Percentiles rank a stretch among this genome's conserved stretches.
Conservation (phyloP, 495 filamentous ascomycete genomes). For the Podospora fimiseda region DNA sequence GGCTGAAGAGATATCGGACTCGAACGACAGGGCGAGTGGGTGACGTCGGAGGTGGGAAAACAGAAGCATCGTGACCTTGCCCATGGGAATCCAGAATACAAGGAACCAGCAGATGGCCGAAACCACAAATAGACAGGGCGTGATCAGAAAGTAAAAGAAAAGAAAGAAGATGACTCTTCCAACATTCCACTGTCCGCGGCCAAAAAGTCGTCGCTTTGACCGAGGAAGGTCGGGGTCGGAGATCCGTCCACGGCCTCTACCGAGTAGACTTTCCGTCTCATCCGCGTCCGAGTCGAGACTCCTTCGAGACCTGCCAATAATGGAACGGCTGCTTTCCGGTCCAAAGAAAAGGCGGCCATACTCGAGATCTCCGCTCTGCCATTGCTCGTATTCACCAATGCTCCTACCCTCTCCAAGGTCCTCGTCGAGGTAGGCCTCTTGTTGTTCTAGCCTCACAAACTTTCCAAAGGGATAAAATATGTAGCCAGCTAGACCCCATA, state of each 20-base stretch:
- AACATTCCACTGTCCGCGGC: slow-evolving; percentile 89
- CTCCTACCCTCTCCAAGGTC: slow-evolving; percentile 98
- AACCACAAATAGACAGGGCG: slow-evolving; percentile 79
- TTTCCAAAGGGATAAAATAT: slow-evolving; percentile 95
- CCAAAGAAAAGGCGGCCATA: slow-evolving; percentile 95
- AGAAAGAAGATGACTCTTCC: slow-evolving; percentile 93
- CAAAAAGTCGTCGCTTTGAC: slow-evolving; percentile 87
- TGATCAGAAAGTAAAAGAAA: slow-evolving; percentile 92
- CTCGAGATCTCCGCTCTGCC: slow-evolving; percentile 96
- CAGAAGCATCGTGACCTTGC: slow-evolving; percentile 83
- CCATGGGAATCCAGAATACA: slow-evolving; percentile 99
- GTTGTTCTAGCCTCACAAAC: slow-evolving; percentile 85
- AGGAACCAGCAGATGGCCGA: slow-evolving; percentile 89
- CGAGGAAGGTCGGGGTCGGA: slow-evolving; percentile 45
- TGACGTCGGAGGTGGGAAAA: slow-evolving; percentile 89
- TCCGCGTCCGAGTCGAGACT: slow-evolving; percentile 78
- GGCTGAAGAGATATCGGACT: slow-evolving; percentile 72
- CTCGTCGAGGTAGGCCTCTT: slow-evolving; percentile 91
- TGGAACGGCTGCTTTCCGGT: slow-evolving; percentile 66
- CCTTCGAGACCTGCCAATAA: slow-evolving; percentile 80
- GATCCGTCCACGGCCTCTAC: slow-evolving; percentile 41
- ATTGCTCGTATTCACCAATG: slow-evolving; percentile 98
- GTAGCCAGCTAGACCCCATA: slow-evolving; percentile 79
- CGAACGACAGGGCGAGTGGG: slow-evolving; percentile 86
- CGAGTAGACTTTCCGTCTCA: slow-evolving; percentile 86